These are phyloP conservation scores for Ustilago xerochloae DNA, from an alignment of 1,284 basidiomycete genomes.

Conservation along the genomic window DNA sequence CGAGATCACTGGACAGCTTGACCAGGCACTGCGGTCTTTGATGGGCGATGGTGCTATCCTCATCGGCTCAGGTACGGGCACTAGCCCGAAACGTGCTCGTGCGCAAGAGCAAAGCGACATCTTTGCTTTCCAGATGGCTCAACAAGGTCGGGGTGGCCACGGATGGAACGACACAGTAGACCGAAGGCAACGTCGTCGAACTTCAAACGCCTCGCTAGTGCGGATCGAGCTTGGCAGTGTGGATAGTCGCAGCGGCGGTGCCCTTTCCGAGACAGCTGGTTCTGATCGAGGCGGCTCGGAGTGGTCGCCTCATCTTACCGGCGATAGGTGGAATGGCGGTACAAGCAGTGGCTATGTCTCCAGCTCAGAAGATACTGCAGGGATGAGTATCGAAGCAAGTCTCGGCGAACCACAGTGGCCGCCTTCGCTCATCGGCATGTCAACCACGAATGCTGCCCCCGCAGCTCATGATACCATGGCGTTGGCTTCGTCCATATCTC, in stretches of 20 bases:
- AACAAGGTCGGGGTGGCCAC: background rate
- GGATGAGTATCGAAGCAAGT: slow-evolving; percentile 10
- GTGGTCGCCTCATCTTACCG: slow-evolving; percentile 12
- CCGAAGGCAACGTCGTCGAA: slow-evolving; percentile 19
- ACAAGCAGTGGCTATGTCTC: slow-evolving; percentile 4
- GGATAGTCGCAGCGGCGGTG: background rate
- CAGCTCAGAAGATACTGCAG: slow-evolving; percentile 4
- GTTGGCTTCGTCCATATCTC: slow-evolving; percentile 22
- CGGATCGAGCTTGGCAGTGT: slow-evolving; percentile 16
- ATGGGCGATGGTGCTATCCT: slow-evolving; percentile 22
- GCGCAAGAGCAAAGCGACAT: background rate
- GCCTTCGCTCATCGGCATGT: slow-evolving; percentile 1
- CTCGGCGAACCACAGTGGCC: slow-evolving; percentile 21
- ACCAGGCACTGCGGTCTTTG: slow-evolving; percentile 30
- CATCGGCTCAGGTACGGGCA: background rate
- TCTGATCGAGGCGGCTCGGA: slow-evolving; percentile 11
- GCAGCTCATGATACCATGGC: slow-evolving; percentile 10
- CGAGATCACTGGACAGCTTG: slow-evolving; percentile 28
- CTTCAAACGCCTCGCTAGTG: slow-evolving; percentile 8
- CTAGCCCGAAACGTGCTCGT: slow-evolving; percentile 19
- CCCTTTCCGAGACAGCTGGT: background rate
- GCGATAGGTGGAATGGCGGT: slow-evolving; percentile 2
- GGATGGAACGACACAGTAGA: background rate
- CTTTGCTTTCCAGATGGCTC: background rate
- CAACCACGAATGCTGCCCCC: background rate